These are phyloP conservation scores for Tylopilus sp. DNA, from an alignment of 768 basidiomycete species.

Conservation along the genomic window DNA sequence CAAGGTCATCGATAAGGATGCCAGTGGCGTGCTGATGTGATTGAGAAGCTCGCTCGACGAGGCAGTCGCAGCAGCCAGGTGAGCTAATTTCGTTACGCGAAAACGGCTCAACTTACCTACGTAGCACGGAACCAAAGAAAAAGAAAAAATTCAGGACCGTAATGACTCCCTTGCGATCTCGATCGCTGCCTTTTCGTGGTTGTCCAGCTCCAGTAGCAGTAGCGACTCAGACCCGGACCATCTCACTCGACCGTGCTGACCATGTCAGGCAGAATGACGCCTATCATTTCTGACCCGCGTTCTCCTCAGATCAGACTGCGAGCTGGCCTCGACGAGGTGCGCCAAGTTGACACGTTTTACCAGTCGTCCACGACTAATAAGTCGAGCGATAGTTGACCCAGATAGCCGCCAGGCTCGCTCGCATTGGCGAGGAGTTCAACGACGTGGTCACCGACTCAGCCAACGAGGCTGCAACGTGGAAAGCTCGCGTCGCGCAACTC, in stretches of 20 bases:
- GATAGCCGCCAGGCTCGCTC: slow-evolving; percentile 25
- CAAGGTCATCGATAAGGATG: slow-evolving; percentile 28
- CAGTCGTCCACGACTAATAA: neutral
- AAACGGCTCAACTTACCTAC: neutral
- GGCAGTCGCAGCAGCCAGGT: slow-evolving; percentile 8
- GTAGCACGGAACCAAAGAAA: slow-evolving; percentile 14
- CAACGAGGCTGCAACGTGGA: slow-evolving; percentile 22
- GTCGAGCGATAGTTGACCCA: slow-evolving; percentile 19
- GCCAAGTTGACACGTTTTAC: neutral
- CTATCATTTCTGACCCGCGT: neutral
- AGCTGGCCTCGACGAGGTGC: slow-evolving; percentile 29
- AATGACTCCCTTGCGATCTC: slow-evolving; percentile 7
- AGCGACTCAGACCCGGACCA: neutral
- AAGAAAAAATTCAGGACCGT: neutral
- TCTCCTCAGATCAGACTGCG: slow-evolving; percentile 21
- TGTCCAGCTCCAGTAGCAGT: neutral
- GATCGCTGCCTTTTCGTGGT: slow-evolving; percentile 1
- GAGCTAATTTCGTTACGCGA: slow-evolving; percentile 18
- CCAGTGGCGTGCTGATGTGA: slow-evolving; percentile 7
- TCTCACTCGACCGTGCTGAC: neutral
- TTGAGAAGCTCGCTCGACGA: slow-evolving; percentile 11
- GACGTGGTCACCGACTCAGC: slow-evolving; percentile 16
- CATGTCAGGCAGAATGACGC: slow-evolving; percentile 3
- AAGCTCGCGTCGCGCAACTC: slow-evolving; percentile 36
- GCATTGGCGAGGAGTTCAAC: slow-evolving; percentile 32